A percentile compares a stretch with the other conserved stretches of the same genome.
Conservation (phyloP, 257 asterid genomes). For the Orobanche coerulescens region DNA sequence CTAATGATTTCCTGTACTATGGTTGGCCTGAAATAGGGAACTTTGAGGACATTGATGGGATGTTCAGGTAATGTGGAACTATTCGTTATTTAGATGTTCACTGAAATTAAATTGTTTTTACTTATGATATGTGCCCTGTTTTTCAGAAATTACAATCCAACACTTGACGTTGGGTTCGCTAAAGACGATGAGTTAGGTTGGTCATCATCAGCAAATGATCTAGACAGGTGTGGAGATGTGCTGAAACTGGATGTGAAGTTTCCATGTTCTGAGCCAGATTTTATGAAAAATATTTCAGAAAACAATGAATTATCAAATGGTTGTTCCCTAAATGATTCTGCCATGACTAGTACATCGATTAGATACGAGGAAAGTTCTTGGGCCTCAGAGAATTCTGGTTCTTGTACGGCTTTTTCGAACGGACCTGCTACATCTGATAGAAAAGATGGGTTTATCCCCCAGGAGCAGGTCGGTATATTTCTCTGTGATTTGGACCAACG, state of each 20-base stretch:
- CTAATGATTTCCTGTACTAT: conserved; percentile 50
- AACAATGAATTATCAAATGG: conserved; percentile 32
- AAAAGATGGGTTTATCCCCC: conserved; percentile 32
- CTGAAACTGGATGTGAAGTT: conserved; percentile 40
- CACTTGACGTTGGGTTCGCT: conserved; percentile 53
- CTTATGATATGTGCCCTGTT: conserved; percentile 20
- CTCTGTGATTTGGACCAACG: not conserved
- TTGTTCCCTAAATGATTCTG: conserved; percentile 26
- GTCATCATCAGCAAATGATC: conserved; percentile 55
- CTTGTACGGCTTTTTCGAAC: conserved; percentile 36
- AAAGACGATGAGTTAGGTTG: conserved; percentile 63
- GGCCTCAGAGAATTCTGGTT: conserved; percentile 36
- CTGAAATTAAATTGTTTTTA: conserved; percentile 2
- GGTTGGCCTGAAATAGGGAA: conserved; percentile 69
- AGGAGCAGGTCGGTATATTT: conserved; percentile 35
- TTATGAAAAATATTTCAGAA: conserved; percentile 29
- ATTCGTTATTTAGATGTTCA: not conserved
- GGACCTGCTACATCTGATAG: conserved; percentile 30
- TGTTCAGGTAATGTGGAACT: conserved; percentile 53
- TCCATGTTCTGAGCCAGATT: conserved; percentile 40
- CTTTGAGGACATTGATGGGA: conserved; percentile 73
- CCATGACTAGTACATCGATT: conserved; percentile 30
- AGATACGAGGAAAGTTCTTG: conserved; percentile 39
- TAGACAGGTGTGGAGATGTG: conserved; percentile 37
- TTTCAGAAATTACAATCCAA: conserved; percentile 68